Percentiles rank a stretch among this genome's conserved stretches.
These are phyloP conservation scores for Trebouxia gelatinosa DNA, from an alignment of 163 green algal genomes.

Conservation along the genomic window DNA sequence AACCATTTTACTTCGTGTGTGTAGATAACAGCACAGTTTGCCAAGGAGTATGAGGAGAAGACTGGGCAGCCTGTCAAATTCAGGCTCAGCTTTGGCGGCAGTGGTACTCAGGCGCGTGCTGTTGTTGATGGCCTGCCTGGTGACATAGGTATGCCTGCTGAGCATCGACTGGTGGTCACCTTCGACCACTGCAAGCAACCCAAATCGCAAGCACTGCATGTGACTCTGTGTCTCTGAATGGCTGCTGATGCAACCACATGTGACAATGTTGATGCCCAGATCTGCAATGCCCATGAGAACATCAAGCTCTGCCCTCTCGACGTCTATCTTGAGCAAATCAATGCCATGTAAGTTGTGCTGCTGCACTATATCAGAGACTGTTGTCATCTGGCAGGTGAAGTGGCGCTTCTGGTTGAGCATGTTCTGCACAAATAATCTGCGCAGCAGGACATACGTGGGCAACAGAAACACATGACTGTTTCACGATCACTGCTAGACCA, in stretches of 20 bases:
- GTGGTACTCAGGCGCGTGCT: constrained; percentile 76
- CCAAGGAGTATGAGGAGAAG: constrained; percentile 57
- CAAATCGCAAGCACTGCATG: too few species aligned
- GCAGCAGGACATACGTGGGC: not conserved
- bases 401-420: constrained; percentile 20
- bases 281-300: constrained; percentile 53
- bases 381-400: constrained; percentile 21
- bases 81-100: constrained; percentile 76
- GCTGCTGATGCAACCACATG: too few species aligned
- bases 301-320: constrained; percentile 63
- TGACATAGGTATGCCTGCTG: constrained; percentile 60
- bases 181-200: too few species aligned
- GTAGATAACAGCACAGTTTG: constrained; percentile 69
- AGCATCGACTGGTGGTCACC: too few species aligned
- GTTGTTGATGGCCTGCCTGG: constrained; percentile 81
- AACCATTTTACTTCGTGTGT: too few species aligned
- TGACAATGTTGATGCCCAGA: too few species aligned
- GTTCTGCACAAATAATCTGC: constrained; percentile 18
- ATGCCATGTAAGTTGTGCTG: constrained; percentile 33
- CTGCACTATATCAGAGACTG: constrained; percentile 42
- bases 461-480: too few species aligned
- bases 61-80: constrained; percentile 71
- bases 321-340: constrained; percentile 64
- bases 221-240: too few species aligned
- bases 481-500: too few species aligned